These are phyloP conservation scores for Tripterygium wilfordii DNA, from an alignment of 177 flowering plant species.

Conservation along the genomic window DNA sequence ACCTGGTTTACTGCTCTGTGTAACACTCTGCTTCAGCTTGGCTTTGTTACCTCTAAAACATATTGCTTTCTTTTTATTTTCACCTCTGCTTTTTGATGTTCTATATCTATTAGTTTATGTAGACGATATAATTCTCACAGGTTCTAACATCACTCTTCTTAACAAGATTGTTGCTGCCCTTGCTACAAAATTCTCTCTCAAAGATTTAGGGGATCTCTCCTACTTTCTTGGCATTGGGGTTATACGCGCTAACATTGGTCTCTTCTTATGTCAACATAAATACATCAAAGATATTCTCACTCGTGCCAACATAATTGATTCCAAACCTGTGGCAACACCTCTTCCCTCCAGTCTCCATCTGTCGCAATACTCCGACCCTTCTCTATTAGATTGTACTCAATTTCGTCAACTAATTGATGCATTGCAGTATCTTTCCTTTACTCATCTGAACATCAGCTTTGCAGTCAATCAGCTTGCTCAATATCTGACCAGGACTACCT, in stretches of 20 bases:
- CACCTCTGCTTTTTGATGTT: not conserved
- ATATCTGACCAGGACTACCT: not conserved
- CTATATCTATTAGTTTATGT: not conserved
- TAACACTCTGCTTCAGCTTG: not conserved
- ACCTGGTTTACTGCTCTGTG: not conserved
- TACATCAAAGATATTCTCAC: not conserved
- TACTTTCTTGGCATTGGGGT: not conserved
- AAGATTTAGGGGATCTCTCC: not conserved
- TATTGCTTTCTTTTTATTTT: not conserved
- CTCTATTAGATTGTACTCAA: not conserved
- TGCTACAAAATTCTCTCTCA: not conserved
- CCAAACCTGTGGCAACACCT: not conserved
- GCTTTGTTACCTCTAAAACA: not conserved
- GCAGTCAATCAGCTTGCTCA: not conserved
- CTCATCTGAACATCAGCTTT: not conserved
- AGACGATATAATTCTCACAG: not conserved
- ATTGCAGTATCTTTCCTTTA: not conserved
- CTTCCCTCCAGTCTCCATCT: not conserved
- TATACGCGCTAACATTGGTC: not conserved
- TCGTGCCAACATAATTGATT: not conserved
- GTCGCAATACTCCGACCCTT: not conserved
- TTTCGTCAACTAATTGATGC: not conserved
- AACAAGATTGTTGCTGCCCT: not conserved
- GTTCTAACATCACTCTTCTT: not conserved
- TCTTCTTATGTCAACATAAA: not conserved